Evolutionary conservation across 768 basidiomycete species (phyloP), one percentile per base, ranked within the genome.

Genomic region (Hericium coralloides): DNA sequence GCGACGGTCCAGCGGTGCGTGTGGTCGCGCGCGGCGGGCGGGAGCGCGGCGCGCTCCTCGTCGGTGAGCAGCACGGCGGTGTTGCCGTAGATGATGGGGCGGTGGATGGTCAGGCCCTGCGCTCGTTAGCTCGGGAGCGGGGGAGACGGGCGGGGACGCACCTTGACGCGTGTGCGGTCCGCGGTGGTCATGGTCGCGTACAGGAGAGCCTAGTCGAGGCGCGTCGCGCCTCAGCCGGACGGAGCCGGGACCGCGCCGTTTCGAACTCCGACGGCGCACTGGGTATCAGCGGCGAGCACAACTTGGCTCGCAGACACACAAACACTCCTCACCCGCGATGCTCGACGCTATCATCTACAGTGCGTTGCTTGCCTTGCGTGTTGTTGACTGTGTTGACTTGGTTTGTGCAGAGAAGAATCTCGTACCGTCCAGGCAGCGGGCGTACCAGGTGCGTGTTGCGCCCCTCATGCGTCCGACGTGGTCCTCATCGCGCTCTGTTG

Each of bases 1-100:
- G 93, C 95, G 58, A 99, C 87, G 0, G 94, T 98, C 97, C 97
- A 99, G 59, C 83, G 82, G 69, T 98, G 95, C 2, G 95, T 98
- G 64, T 95, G 93, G 62, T 93, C 90, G 23, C 23, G 49, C 23
- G 49, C 15, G 7, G 80, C 78, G 25, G 78, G 72, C 15, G 74
- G 66, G 4, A 79, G 72, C 15, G 68, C 59, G 60, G 83, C 80
- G 55, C 83, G 79, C 68, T 97, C 94, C 63, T 84, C 81, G 15
- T 79, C 73, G 0, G 82, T 85, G 59, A 99, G 70, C 55, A 92
- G 82, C 0, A 80, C 78, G 36, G 95, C 92, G 12, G 87, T 89
- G 69, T 98, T 98, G 50, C 97, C 97, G 73, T 98, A 98, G 59
- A 98, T 90, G 62, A 99, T 83, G 1, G 95, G 92, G 51, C 97